Evolutionary conservation across 176 grass and related monocot genomes (phyloP).

Genomic region (Areca catechu): DNA sequence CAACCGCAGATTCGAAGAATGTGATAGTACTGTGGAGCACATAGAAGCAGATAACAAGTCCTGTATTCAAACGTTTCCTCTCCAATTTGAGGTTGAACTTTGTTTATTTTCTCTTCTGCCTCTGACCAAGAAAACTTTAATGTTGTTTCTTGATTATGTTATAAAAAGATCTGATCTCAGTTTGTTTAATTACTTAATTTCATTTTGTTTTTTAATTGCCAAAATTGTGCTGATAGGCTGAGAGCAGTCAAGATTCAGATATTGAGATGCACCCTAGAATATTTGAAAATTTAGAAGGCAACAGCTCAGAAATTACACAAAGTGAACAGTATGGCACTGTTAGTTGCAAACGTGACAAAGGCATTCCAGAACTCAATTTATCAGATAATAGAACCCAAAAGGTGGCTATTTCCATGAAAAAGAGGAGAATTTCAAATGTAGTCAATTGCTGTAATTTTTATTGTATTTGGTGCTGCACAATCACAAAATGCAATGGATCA

Average conservation of each 20-base stretch:
- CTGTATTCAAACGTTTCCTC: slow-evolving; percentile 62
- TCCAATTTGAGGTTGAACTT: slow-evolving; percentile 38
- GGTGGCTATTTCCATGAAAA: background rate
- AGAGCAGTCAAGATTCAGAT: slow-evolving; percentile 13
- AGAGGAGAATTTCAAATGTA: too few relatives aligned
- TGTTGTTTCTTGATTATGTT: too few relatives aligned
- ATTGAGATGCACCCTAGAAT: slow-evolving; percentile 7
- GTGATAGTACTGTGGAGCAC: slow-evolving; percentile 8
- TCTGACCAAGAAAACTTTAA: too few relatives aligned
- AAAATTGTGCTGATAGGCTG: slow-evolving; percentile 14
- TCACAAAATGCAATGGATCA: too few relatives aligned
- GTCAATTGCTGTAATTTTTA: too few relatives aligned
- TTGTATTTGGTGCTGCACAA: too few relatives aligned
- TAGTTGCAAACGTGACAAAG: slow-evolving; percentile 1
- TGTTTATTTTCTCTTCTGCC: background rate
- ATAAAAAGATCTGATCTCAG: too few relatives aligned
- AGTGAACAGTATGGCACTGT: slow-evolving; percentile 6
- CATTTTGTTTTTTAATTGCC: slow-evolving; percentile 3
- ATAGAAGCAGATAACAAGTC: slow-evolving; percentile 16
- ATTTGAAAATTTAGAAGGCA: slow-evolving; percentile 10
- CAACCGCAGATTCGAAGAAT: slow-evolving; percentile 10
- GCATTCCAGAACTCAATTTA: background rate
- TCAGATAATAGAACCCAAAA: background rate
- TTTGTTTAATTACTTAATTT: background rate
- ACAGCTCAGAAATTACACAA: slow-evolving; percentile 6